phyloP scores from a whole-genome alignment of 2,329 filamentous ascomycete species.

The Aspergillus arachidicola region DNA sequence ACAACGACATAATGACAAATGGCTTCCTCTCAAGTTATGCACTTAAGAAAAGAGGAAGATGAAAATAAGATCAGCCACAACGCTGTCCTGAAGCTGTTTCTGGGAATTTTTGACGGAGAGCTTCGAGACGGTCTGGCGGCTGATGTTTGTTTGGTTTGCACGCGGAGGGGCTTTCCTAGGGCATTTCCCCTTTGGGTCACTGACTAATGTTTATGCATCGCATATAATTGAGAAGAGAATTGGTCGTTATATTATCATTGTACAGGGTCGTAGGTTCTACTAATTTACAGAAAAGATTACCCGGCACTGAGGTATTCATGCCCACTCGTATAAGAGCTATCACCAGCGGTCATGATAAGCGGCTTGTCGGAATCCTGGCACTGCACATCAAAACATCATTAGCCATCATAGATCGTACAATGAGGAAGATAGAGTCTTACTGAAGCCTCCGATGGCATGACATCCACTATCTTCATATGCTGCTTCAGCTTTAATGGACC shows the following conservation, averaged over 20 bases:
- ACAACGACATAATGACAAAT: conserved; percentile 76
- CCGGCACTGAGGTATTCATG: neutral
- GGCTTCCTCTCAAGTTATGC: conserved; percentile 23
- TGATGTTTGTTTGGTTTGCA: conserved; percentile 45
- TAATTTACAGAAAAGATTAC: neutral
- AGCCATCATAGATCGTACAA: neutral
- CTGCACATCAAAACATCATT: conserved; percentile 13
- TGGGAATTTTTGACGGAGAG: conserved; percentile 42
- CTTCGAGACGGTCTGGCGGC: conserved; percentile 31
- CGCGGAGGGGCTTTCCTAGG: conserved; percentile 30
- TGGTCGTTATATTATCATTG: neutral
- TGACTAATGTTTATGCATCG: conserved; percentile 3
- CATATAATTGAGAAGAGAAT: neutral
- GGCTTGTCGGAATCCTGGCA: conserved; percentile 26
- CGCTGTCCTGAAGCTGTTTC: conserved; percentile 29
- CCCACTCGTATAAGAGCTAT: neutral
- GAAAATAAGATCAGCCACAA: conserved; percentile 14
- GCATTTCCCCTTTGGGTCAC: conserved; percentile 14
- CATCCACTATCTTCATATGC: conserved; percentile 46
- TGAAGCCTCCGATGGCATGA: conserved; percentile 26
- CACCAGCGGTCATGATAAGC: conserved; percentile 18
- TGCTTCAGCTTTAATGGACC: conserved; percentile 43
- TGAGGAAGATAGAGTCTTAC: conserved; percentile 25
- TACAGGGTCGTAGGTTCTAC: neutral
- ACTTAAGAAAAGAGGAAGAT: conserved; percentile 13